These are phyloP conservation scores for Firmiana major DNA, from an alignment of 345 rosid genomes.

Conservation along the genomic window DNA sequence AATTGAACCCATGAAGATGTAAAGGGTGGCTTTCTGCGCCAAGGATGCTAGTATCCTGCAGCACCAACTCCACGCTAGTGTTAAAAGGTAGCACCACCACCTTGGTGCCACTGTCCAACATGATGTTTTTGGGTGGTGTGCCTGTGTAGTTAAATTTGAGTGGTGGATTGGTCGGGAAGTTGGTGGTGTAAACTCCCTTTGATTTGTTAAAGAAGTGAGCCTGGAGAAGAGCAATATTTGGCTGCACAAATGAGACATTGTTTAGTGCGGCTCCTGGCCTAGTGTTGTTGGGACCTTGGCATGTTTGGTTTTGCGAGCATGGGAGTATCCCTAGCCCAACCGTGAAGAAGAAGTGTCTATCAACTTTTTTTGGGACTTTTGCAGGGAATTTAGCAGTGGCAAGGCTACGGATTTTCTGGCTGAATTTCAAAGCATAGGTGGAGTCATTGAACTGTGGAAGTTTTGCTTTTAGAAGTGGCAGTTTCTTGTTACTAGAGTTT, in stretches of 20 bases:
- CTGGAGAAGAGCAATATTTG: slow-evolving; percentile 41
- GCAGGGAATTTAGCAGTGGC: slow-evolving; percentile 42
- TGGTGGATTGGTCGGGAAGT: slow-evolving; percentile 21
- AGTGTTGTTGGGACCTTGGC: slow-evolving; percentile 36
- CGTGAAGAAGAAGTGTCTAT: slow-evolving; percentile 42
- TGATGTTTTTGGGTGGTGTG: slow-evolving; percentile 19
- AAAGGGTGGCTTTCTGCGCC: slow-evolving; percentile 26
- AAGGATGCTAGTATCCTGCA: slow-evolving; percentile 28
- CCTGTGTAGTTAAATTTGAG: slow-evolving; percentile 26
- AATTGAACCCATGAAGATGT: slow-evolving; percentile 26
- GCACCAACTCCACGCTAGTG: slow-evolving; percentile 19
- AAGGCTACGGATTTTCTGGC: slow-evolving; percentile 39
- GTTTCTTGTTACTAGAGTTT: slow-evolving; percentile 23
- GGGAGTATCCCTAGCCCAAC: slow-evolving; percentile 44
- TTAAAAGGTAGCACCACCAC: slow-evolving; percentile 18
- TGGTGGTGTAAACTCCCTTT: slow-evolving; percentile 28
- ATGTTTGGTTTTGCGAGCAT: slow-evolving; percentile 35
- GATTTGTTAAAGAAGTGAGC: slow-evolving; percentile 41
- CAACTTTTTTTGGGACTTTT: slow-evolving; percentile 37
- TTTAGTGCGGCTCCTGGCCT: slow-evolving; percentile 38
- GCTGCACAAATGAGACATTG: slow-evolving; percentile 45
- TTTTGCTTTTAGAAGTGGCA: slow-evolving; percentile 31
- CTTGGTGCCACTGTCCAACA: slow-evolving; percentile 20
- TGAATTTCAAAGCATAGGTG: slow-evolving; percentile 32
- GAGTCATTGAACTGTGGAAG: slow-evolving; percentile 48